Percentiles rank a stretch among this genome's conserved stretches.
These are phyloP conservation scores for Gamsiella multidivaricata DNA, from an alignment of 192 early-diverging fungal genomes.

Conservation along the genomic window DNA sequence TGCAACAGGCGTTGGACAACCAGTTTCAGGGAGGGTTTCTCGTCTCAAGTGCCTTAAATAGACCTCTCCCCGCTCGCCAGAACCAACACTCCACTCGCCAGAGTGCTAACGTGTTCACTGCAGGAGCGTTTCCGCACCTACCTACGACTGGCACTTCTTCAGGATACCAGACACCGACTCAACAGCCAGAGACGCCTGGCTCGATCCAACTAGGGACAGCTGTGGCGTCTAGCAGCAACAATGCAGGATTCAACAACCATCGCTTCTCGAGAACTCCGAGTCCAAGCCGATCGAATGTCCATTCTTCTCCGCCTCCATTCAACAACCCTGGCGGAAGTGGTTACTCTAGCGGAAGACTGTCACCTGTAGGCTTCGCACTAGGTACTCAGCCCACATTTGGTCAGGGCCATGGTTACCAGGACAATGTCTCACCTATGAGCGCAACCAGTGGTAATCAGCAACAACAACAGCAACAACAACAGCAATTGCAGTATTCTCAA, in stretches of 20 bases:
- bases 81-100: slow-evolving; percentile 15
- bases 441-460: neutral
- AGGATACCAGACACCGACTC: slow-evolving; percentile 22
- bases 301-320: slow-evolving; percentile 15
- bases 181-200: slow-evolving; percentile 3
- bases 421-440: slow-evolving; percentile 10
- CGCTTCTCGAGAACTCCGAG: slow-evolving; percentile 38
- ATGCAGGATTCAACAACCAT: slow-evolving; percentile 7
- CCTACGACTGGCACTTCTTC: slow-evolving; percentile 9
- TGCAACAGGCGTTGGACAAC: slow-evolving; percentile 14
- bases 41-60: neutral
- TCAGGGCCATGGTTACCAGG: slow-evolving; percentile 24
- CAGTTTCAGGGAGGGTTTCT: slow-evolving; percentile 4
- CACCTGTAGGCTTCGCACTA: slow-evolving; percentile 28
- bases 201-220: neutral
- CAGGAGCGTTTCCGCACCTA: neutral
- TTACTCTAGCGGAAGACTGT: slow-evolving; percentile 22
- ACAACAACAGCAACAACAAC: slow-evolving; percentile 12
- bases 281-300: slow-evolving; percentile 25
- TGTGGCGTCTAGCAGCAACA: neutral
- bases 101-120: slow-evolving; percentile 7
- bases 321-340: slow-evolving; percentile 14
- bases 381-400: slow-evolving; percentile 11
- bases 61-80: slow-evolving; percentile 12
- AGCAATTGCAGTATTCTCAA: slow-evolving; percentile 12